phyloP scores from a whole-genome alignment of 495 filamentous ascomycete genomes.

The Penicillium subrubescens region DNA sequence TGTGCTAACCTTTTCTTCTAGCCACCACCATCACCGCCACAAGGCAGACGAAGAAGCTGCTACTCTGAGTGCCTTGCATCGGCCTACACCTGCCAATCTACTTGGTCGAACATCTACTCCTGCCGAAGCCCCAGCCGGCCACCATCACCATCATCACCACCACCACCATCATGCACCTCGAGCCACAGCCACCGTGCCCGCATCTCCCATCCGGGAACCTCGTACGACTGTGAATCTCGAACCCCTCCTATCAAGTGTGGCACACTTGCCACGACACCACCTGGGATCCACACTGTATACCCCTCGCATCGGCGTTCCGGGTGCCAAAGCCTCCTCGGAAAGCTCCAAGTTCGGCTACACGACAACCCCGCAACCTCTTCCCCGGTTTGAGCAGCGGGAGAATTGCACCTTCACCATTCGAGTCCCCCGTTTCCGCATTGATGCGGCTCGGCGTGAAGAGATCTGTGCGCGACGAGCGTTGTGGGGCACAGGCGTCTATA shows the following conservation, averaged over 20 bases:
- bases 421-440: conserved; percentile 78
- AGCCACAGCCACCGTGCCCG: conserved; percentile 30
- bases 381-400: conserved; percentile 76
- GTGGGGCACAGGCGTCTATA: conserved; percentile 94
- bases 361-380: conserved; percentile 73
- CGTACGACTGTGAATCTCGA: conserved; percentile 65
- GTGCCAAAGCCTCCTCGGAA: conserved; percentile 47
- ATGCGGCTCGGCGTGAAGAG: conserved; percentile 67
- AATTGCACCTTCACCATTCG: conserved; percentile 91
- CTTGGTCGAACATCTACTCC: conserved; percentile 42
- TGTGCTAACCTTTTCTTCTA: conserved; percentile 37
- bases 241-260: conserved; percentile 67
- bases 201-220: conserved; percentile 59
- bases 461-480: conserved; percentile 76
- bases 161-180: conserved; percentile 53
- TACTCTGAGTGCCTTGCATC: conserved; percentile 39
- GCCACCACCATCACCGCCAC: conserved; percentile 77
- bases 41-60: conserved; percentile 64
- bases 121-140: conserved; percentile 38
- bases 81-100: conserved; percentile 33
- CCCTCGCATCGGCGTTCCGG: conserved; percentile 49
- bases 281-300: conserved; percentile 71
- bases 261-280: conserved; percentile 72
- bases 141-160: conserved; percentile 57
- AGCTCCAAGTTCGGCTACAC: conserved; percentile 66